Conservation (phyloP, 495 filamentous ascomycete species). For the Neurospora sp. region DNA sequence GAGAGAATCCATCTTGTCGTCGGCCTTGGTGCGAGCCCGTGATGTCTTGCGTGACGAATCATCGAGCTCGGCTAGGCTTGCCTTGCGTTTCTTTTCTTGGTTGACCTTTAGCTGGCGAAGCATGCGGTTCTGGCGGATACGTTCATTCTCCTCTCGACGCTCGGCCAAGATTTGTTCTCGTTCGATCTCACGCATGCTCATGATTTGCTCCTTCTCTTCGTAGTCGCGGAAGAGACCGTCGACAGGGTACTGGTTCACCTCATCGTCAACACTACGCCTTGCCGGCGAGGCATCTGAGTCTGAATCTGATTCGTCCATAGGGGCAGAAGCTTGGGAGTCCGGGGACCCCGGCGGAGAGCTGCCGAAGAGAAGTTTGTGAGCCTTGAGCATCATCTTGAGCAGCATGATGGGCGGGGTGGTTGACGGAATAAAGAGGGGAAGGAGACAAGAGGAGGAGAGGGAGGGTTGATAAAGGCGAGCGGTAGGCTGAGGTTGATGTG, state of each 20-base stretch:
- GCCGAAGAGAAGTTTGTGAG: not conserved
- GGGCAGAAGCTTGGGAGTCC: conserved; percentile 67
- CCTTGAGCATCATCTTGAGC: not conserved
- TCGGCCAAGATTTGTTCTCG: conserved; percentile 85
- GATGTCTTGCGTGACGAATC: conserved; percentile 66
- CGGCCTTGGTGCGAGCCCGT: conserved; percentile 73
- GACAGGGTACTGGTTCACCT: conserved; percentile 68
- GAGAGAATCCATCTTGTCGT: conserved; percentile 74
- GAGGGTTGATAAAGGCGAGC: not conserved
- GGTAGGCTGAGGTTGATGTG: not conserved
- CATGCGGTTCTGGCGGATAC: conserved; percentile 68
- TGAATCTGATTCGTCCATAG: conserved; percentile 84
- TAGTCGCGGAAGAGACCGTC: conserved; percentile 77
- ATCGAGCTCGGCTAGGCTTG: conserved; percentile 62
- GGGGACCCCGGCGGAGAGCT: conserved; percentile 51
- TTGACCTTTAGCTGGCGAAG: conserved; percentile 72
- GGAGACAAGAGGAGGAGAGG: not conserved
- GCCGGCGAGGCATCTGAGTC: conserved; percentile 51
- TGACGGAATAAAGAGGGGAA: not conserved
- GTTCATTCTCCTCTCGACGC: conserved; percentile 71
- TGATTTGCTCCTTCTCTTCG: conserved; percentile 71
- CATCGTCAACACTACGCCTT: conserved; percentile 44
- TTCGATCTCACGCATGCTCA: conserved; percentile 79
- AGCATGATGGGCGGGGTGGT: not conserved
- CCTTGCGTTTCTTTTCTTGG: conserved; percentile 70